Evolutionary conservation across 164 flowering plant species (phyloP).

Genomic region (Magnolia officinalis): DNA sequence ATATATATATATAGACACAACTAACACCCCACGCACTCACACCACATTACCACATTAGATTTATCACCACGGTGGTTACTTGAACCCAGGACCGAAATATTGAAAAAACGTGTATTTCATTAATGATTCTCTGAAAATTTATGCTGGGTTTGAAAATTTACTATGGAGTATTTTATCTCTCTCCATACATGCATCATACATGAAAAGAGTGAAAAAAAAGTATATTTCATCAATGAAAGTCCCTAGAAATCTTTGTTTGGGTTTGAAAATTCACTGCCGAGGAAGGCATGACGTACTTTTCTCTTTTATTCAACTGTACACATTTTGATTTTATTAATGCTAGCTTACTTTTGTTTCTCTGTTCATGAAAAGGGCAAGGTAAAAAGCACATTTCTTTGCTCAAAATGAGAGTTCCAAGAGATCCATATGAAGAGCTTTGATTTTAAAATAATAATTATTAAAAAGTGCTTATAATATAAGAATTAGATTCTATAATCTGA

Average conservation of each 20-base stretch:
- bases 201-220: neutral
- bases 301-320: neutral
- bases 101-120: no score
- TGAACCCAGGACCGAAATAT: no score
- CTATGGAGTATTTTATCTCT: no score
- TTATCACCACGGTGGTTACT: no score
- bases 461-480: neutral
- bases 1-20: no score
- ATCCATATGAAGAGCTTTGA: neutral
- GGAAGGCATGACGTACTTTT: neutral
- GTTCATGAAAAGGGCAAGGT: neutral
- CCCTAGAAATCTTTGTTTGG: neutral
- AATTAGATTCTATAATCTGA: neutral
- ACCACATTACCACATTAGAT: no score
- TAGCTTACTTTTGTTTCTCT: neutral
- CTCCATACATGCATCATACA: no score
- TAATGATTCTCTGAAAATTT: no score
- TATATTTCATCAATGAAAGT: no score
- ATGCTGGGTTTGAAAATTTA: no score
- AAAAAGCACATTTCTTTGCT: constrained; percentile 16
- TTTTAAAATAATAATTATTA: neutral
- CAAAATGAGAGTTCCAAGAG: constrained; percentile 24
- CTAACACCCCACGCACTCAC: no score
- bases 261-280: neutral
- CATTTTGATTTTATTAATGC: neutral